phyloP scores from a whole-genome alignment of 768 basidiomycete species.

The Lactifluus pinguis region DNA sequence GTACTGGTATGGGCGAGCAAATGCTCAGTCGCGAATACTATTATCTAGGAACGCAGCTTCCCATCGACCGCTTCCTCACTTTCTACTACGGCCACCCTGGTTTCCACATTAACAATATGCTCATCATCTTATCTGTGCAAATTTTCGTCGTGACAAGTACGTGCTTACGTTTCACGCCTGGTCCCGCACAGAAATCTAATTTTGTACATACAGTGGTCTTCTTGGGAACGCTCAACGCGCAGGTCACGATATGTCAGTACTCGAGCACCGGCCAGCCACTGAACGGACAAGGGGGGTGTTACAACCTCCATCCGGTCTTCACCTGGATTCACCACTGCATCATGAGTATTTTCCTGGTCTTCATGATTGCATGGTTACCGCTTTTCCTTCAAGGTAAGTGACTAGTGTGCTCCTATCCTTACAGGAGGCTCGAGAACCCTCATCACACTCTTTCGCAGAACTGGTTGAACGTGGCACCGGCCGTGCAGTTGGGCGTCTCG shows the following conservation, averaged over 20 bases:
- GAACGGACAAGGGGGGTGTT: slow-evolving; percentile 79
- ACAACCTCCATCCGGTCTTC: slow-evolving; percentile 89
- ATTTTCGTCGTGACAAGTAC: slow-evolving; percentile 85
- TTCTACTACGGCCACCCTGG: slow-evolving; percentile 99
- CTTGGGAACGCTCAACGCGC: slow-evolving; percentile 84
- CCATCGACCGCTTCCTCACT: slow-evolving; percentile 96
- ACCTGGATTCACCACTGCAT: slow-evolving; percentile 95
- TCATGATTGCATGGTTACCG: slow-evolving; percentile 93
- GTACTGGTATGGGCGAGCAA: slow-evolving; percentile 99
- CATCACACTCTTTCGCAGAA: slow-evolving; percentile 43
- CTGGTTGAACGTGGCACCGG: slow-evolving; percentile 91
- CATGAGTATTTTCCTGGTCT: slow-evolving; percentile 96
- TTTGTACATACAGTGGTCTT: slow-evolving; percentile 69
- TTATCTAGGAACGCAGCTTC: slow-evolving; percentile 94
- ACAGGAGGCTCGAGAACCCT: not conserved
- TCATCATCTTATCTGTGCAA: slow-evolving; percentile 95
- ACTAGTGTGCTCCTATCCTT: not conserved
- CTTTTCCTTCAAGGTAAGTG: slow-evolving; percentile 85
- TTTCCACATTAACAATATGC: slow-evolving; percentile 99
- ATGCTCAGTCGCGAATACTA: slow-evolving; percentile 99
- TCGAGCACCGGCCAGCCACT: slow-evolving; percentile 60
- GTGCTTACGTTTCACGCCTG: slow-evolving; percentile 26
- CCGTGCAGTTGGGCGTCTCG: slow-evolving; percentile 83
- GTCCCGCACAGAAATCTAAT: slow-evolving; percentile 11
- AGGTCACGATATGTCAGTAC: slow-evolving; percentile 74